phyloP scores from a whole-genome alignment of 2,329 filamentous ascomycete genomes.

The Penicillium sp. region DNA sequence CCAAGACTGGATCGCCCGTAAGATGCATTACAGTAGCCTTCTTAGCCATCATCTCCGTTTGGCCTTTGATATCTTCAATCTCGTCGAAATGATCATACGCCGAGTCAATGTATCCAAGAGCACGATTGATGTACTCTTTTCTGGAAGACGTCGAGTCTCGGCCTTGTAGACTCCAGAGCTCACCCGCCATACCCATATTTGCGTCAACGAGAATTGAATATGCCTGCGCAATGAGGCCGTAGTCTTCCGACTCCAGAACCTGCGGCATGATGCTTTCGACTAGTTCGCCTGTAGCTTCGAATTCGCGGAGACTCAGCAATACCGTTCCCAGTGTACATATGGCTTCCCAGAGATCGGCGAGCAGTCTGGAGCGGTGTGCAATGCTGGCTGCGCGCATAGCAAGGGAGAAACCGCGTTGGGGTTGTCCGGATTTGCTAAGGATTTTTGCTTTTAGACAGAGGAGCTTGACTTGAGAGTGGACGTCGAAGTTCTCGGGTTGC shows the following conservation, averaged over 20 bases:
- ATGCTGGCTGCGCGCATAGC: slow-evolving; percentile 72
- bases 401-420: slow-evolving; percentile 74
- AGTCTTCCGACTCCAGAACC: slow-evolving; percentile 68
- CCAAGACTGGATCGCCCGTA: slow-evolving; percentile 61
- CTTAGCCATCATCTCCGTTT: slow-evolving; percentile 78
- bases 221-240: slow-evolving; percentile 61
- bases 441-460: slow-evolving; percentile 71
- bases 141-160: slow-evolving; percentile 36
- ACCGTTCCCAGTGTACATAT: slow-evolving; percentile 67
- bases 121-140: slow-evolving; percentile 59
- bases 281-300: slow-evolving; percentile 63
- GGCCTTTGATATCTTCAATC: slow-evolving; percentile 66
- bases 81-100: slow-evolving; percentile 64
- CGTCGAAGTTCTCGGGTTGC: slow-evolving; percentile 57
- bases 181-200: slow-evolving; percentile 71
- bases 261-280: slow-evolving; percentile 71
- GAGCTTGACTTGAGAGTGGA: slow-evolving; percentile 68
- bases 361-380: slow-evolving; percentile 66
- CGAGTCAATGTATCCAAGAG: slow-evolving; percentile 60
- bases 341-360: slow-evolving; percentile 71
- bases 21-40: slow-evolving; percentile 74
- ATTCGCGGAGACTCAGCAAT: slow-evolving; percentile 69
- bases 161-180: slow-evolving; percentile 32
- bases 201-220: slow-evolving; percentile 74
- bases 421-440: slow-evolving; percentile 65